Conservation (phyloP, 208 protist genomes). For the Phytomonas sp. region DNA sequence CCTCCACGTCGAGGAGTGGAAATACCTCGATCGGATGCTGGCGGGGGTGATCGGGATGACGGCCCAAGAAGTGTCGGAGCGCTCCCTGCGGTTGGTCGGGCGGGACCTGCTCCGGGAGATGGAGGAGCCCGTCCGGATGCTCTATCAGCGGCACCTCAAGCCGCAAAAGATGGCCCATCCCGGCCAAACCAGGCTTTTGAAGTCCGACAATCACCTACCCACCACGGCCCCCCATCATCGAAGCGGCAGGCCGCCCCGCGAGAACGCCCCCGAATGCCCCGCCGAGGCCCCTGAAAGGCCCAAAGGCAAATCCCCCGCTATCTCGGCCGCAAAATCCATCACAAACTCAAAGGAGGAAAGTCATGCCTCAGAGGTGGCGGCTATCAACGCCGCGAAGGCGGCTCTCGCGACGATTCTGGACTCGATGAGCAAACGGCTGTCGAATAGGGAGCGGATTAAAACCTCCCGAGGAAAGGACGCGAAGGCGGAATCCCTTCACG, state of each 20-base stretch:
- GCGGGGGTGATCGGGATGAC: conserved; percentile 30
- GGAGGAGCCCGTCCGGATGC: conserved; percentile 32
- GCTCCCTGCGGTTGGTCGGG: conserved; percentile 25
- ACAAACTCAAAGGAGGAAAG: not conserved
- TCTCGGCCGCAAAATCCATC: not conserved
- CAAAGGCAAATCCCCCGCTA: not conserved
- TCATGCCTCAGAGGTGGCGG: not conserved
- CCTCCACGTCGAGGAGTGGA: conserved; percentile 35
- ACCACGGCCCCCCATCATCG: not conserved
- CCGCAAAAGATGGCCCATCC: conserved; percentile 7
- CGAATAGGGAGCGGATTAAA: not conserved
- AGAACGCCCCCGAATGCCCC: not conserved
- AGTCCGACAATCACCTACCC: not conserved
- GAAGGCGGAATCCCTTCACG: not conserved
- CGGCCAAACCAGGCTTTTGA: not conserved
- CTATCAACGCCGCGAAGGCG: not conserved
- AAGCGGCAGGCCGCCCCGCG: not conserved
- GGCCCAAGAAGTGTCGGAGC: conserved; percentile 25
- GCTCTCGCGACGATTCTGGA: not conserved
- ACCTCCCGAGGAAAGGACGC: not conserved
- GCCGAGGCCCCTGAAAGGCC: not conserved
- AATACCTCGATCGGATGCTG: conserved; percentile 45
- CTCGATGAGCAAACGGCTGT: not conserved
- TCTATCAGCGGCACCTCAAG: conserved; percentile 15
- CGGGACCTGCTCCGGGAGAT: conserved; percentile 42